Percentiles rank a stretch among this genome's conserved stretches.
phyloP scores from a whole-genome alignment of 495 filamentous ascomycete genomes.

The Haplographium delicatum region DNA sequence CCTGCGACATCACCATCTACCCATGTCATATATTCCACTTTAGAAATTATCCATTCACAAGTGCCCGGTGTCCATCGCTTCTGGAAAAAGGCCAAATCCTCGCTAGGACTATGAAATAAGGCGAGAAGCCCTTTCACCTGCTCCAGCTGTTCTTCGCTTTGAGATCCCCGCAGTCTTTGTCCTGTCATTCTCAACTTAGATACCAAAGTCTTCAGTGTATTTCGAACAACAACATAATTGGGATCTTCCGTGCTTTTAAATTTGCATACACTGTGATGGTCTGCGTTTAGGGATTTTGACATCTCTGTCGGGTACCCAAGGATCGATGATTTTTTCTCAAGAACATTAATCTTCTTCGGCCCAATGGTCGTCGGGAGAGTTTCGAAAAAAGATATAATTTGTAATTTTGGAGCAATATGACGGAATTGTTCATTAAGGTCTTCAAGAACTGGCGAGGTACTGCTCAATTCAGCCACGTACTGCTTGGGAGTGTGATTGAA shows the following conservation, averaged over 20 bases:
- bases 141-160: too few species aligned
- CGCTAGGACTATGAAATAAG: not conserved
- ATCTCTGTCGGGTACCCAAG: constrained; percentile 41
- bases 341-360: not conserved
- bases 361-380: not conserved
- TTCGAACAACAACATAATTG: constrained; percentile 36
- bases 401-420: not conserved
- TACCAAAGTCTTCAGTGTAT: constrained; percentile 27
- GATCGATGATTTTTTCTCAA: constrained; percentile 37
- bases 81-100: not conserved
- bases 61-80: not conserved
- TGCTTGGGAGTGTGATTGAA: not conserved
- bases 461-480: not conserved
- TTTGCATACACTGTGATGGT: constrained; percentile 47
- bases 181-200: too few species aligned
- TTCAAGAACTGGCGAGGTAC: not conserved
- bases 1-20: not conserved
- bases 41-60: not conserved
- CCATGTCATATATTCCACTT: not conserved
- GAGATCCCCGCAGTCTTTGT: too few species aligned
- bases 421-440: not conserved
- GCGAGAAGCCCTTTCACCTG: not conserved
- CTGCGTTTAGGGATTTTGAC: constrained; percentile 35
- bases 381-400: not conserved
- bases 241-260: constrained; percentile 34